Conservation (phyloP, 257 asterid genomes). For the Craterostigma plantagineum region DNA sequence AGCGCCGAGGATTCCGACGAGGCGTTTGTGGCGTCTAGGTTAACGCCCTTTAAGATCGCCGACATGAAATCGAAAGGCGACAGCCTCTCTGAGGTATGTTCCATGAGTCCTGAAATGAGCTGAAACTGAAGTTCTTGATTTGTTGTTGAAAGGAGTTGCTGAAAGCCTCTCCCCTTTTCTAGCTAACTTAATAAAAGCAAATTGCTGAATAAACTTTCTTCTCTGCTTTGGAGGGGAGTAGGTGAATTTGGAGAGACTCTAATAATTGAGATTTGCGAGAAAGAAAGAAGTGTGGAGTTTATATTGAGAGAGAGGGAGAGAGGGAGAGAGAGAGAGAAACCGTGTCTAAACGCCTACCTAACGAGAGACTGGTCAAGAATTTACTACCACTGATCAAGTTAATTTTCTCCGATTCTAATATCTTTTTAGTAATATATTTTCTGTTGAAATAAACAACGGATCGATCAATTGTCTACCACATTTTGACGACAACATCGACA, state of each 20-base stretch:
- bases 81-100: conserved; percentile 46
- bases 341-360: conserved; percentile 36
- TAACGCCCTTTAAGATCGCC: conserved; percentile 56
- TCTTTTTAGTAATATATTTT: too few relatives aligned
- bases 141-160: too few relatives aligned
- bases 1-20: conserved; percentile 28
- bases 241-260: conserved; percentile 27
- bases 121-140: too few relatives aligned
- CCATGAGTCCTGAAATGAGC: conserved; percentile 17
- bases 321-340: too few relatives aligned
- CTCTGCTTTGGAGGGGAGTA: conserved; percentile 10
- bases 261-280: conserved; percentile 9
- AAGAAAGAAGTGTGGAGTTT: conserved; percentile 7
- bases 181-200: conserved; percentile 3
- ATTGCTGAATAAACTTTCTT: neutral
- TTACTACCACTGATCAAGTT: conserved; percentile 41
- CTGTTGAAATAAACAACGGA: too few relatives aligned
- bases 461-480: too few relatives aligned
- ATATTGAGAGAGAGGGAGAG: conserved; percentile 6
- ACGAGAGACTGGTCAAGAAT: conserved; percentile 53
- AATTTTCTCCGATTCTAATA: too few relatives aligned
- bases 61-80: conserved; percentile 80
- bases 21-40: conserved; percentile 38
- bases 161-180: conserved; percentile 11
- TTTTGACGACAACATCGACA: too few relatives aligned